Conservation (phyloP, 352 stramenopile genomes). For the Pythium biforme region DNA sequence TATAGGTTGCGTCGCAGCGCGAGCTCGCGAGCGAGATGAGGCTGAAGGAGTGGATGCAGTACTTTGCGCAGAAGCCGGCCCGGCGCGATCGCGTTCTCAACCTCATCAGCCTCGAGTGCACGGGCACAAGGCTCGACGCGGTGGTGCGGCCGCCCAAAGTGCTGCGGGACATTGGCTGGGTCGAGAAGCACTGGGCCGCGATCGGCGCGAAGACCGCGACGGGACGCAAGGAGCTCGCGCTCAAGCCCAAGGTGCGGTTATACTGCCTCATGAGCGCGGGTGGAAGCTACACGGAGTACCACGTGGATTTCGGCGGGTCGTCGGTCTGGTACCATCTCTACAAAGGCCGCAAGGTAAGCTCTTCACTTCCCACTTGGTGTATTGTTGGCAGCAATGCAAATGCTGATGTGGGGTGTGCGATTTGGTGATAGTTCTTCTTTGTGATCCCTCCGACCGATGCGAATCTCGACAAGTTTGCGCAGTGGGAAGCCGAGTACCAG, state of each 20-base stretch:
- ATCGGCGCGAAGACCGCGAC: not conserved
- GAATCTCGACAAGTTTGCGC: conserved; percentile 32
- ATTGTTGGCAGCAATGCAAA: not conserved
- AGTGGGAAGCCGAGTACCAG: conserved; percentile 30
- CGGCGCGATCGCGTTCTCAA: conserved; percentile 32
- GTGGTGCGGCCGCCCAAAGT: conserved; percentile 33
- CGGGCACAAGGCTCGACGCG: conserved; percentile 31
- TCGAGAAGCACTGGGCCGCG: conserved; percentile 37
- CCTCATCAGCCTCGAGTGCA: conserved; percentile 42
- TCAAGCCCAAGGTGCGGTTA: conserved; percentile 29
- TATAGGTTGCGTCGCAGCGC: conserved; percentile 31
- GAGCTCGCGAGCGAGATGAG: conserved; percentile 37
- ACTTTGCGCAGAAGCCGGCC: conserved; percentile 24
- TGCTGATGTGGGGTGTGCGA: not conserved
- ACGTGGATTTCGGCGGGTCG: conserved; percentile 45
- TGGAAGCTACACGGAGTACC: conserved; percentile 45
- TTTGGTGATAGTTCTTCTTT: conserved; percentile 36
- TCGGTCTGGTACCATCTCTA: conserved; percentile 52
- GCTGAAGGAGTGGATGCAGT: conserved; percentile 36
- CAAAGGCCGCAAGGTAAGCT: conserved; percentile 34
- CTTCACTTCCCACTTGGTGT: not conserved
- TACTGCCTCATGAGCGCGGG: conserved; percentile 47
- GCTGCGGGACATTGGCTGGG: conserved; percentile 42
- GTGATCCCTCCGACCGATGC: conserved; percentile 39
- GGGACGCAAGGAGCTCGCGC: conserved; percentile 18